Conservation (phyloP, 1,139 yeast genomes). For the Candida sanyaensis region DNA sequence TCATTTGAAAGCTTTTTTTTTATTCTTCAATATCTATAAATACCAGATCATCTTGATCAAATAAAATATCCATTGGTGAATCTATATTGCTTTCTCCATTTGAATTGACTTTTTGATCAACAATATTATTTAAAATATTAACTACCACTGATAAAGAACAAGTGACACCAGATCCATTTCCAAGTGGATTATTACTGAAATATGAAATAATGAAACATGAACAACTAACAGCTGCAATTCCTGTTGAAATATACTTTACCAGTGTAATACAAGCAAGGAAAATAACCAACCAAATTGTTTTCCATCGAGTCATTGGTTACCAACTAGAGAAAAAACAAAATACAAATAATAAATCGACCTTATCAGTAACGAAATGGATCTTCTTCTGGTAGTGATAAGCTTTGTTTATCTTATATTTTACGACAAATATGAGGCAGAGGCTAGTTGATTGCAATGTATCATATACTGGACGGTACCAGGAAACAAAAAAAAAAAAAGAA, state of each 20-base stretch:
- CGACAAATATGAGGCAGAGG: too few relatives aligned
- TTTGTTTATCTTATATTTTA: too few relatives aligned
- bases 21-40: not conserved
- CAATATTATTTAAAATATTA: not conserved
- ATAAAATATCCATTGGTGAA: not conserved
- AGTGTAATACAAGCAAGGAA: not conserved
- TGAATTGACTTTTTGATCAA: not conserved
- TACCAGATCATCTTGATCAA: not conserved
- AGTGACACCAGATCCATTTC: not conserved
- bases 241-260: not conserved
- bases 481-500: too few relatives aligned
- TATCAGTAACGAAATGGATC: too few relatives aligned
- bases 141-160: not conserved
- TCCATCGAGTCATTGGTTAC: not conserved
- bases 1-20: not conserved
- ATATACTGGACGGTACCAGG: too few relatives aligned
- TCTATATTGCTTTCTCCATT: not conserved
- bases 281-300: not conserved
- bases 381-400: too few relatives aligned
- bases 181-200: not conserved
- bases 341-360: too few relatives aligned
- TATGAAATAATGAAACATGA: not conserved
- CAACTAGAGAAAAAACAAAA: not conserved
- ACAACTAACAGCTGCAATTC: constrained; percentile 1
- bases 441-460: too few relatives aligned